A percentile compares a stretch with the other conserved stretches of the same genome.
phyloP scores from a whole-genome alignment of 2,329 filamentous ascomycete species.

The Penicillium capsulatum region DNA sequence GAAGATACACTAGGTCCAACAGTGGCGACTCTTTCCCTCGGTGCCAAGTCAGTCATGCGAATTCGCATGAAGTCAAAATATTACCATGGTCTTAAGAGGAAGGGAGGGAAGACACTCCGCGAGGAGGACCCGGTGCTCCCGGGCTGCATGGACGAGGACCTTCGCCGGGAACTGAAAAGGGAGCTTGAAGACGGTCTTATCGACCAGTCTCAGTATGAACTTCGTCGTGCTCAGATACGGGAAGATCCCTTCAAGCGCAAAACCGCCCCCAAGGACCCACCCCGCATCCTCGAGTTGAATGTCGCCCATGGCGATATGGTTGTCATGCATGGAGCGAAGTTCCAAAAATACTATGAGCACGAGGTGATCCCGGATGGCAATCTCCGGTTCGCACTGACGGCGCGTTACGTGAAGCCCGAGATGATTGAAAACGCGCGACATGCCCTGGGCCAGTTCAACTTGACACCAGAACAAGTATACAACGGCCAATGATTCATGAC shows the following conservation, averaged over 20 bases:
- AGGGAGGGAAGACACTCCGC: neutral
- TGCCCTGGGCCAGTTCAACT: conserved; percentile 27
- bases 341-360: conserved; percentile 55
- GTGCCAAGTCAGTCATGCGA: conserved; percentile 50
- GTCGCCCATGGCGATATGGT: conserved; percentile 56
- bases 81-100: conserved; percentile 29
- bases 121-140: conserved; percentile 31
- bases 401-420: conserved; percentile 32
- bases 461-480: conserved; percentile 27
- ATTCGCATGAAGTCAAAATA: conserved; percentile 54
- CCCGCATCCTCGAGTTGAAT: conserved; percentile 41
- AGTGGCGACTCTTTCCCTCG: conserved; percentile 54
- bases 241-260: conserved; percentile 18
- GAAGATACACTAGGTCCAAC: conserved; percentile 53
- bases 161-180: conserved; percentile 24
- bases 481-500: conserved; percentile 24
- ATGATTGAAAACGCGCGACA: conserved; percentile 19
- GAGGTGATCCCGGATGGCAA: conserved; percentile 28
- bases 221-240: conserved; percentile 20
- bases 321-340: conserved; percentile 53
- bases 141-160: conserved; percentile 26
- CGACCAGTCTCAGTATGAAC: conserved; percentile 19
- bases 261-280: conserved; percentile 22
- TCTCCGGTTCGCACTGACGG: conserved; percentile 36
- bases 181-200: conserved; percentile 19